A percentile compares a stretch with the other conserved stretches of the same genome.
Conservation (phyloP, 176 grass and related monocot genomes). For the Cymbopogon citratus region DNA sequence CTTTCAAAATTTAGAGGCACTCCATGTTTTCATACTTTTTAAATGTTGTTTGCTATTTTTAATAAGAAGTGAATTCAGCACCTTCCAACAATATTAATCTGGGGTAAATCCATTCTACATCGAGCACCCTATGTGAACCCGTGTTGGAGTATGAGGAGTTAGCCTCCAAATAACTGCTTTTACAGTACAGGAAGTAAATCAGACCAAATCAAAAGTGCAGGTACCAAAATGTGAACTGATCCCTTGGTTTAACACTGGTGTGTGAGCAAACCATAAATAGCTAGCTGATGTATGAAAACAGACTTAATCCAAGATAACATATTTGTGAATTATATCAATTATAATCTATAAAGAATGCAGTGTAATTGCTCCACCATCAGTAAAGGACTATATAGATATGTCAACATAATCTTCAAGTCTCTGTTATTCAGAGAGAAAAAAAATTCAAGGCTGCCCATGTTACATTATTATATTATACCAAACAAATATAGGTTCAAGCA, state of each 20-base stretch:
- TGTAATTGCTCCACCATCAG: too few relatives aligned
- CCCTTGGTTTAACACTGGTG: not conserved
- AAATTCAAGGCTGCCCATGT: not conserved
- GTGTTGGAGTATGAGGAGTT: not conserved
- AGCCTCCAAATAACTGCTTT: too few relatives aligned
- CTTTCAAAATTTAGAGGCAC: too few relatives aligned
- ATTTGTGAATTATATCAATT: too few relatives aligned
- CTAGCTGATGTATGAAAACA: too few relatives aligned
- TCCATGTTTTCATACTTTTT: not conserved
- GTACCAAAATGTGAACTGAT: not conserved
- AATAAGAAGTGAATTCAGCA: too few relatives aligned
- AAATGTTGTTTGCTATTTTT: not conserved
- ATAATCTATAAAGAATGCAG: not conserved
- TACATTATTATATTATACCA: not conserved
- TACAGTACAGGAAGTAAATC: too few relatives aligned
- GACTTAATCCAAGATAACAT: too few relatives aligned
- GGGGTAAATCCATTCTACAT: not conserved
- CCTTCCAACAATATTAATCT: not conserved
- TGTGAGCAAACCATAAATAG: not conserved
- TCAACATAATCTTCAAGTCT: not conserved
- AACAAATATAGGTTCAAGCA: not conserved
- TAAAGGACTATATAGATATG: not conserved
- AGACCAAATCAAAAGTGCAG: not conserved
- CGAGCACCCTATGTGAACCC: not conserved
- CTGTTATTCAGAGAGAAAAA: not conserved